A percentile compares a stretch with the other conserved stretches of the same genome.
These are phyloP conservation scores for Cyclotella atomus DNA, from an alignment of 108 stramenopile genomes.

Conservation along the genomic window DNA sequence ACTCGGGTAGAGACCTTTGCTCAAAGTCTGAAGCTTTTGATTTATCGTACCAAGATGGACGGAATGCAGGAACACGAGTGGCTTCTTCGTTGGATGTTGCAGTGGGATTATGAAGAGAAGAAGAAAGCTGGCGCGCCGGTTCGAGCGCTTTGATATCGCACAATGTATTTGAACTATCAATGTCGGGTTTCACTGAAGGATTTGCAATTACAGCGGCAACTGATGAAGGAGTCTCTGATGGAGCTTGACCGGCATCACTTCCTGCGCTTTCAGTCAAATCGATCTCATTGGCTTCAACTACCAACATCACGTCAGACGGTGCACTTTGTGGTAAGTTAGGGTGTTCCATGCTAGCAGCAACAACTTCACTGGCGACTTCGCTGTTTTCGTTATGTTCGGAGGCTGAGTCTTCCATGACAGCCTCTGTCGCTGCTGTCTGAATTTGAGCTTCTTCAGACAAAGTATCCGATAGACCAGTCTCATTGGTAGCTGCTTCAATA, in stretches of 20 bases:
- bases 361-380: background rate
- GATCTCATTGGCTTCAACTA: background rate
- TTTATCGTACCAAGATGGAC: constrained; percentile 78
- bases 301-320: background rate
- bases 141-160: constrained; percentile 24
- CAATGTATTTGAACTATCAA: background rate
- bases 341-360: background rate
- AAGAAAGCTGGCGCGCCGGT: constrained; percentile 26
- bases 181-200: background rate
- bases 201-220: background rate
- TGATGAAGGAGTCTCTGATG: background rate
- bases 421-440: too few relatives aligned
- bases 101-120: constrained; percentile 54
- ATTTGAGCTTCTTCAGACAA: background rate
- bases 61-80: constrained; percentile 29
- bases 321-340: constrained; percentile 8
- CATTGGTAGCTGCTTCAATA: background rate
- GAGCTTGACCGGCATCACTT: background rate
- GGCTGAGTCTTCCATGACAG: too few relatives aligned
- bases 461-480: background rate
- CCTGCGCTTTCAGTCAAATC: background rate
- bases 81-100: constrained; percentile 52
- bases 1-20: constrained; percentile 75
- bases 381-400: background rate
- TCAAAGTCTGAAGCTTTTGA: constrained; percentile 70